Evolutionary conservation across 2,329 filamentous ascomycete genomes (phyloP).

Genomic region (Plectosphaerella sp.): DNA sequence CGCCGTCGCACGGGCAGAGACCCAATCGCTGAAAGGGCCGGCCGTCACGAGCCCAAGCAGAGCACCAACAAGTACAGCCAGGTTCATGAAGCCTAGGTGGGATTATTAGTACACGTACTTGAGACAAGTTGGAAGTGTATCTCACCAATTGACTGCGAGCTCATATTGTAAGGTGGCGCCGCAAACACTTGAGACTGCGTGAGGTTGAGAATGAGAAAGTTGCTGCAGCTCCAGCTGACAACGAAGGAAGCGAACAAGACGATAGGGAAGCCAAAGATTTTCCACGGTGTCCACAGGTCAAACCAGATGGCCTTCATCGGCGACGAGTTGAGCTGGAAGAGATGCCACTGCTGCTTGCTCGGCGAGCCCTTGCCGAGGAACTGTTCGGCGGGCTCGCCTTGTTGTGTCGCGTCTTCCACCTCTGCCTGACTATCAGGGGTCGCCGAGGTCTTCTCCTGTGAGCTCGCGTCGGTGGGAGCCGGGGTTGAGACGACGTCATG

Average conservation of each 20-base stretch:
- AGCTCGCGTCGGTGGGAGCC: no score
- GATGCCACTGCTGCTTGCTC: conserved; percentile 49
- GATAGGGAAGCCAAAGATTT: conserved; percentile 58
- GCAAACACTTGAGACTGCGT: conserved; percentile 28
- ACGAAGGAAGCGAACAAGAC: conserved; percentile 59
- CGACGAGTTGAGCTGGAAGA: conserved; percentile 36
- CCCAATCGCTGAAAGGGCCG: conserved; percentile 39
- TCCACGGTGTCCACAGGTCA: conserved; percentile 58
- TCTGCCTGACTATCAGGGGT: no score
- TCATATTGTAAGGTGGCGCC: conserved; percentile 9
- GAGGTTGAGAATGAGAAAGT: conserved; percentile 51
- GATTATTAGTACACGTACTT: no score
- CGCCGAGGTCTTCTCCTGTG: no score
- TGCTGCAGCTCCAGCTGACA: conserved; percentile 40
- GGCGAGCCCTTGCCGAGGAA: conserved; percentile 52
- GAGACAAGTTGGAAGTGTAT: no score
- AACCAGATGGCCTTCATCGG: conserved; percentile 36
- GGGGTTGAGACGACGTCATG: no score
- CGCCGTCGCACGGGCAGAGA: conserved; percentile 30
- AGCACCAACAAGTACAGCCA: conserved; percentile 35
- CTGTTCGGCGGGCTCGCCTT: conserved; percentile 43
- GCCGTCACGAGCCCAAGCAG: conserved; percentile 34
- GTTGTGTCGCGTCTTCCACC: no score
- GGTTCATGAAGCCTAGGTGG: conserved; percentile 43
- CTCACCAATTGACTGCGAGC: background rate